A percentile compares a stretch with the other conserved stretches of the same genome.
phyloP scores from a whole-genome alignment of 2,329 filamentous ascomycete genomes.

The Phialophora expanda region DNA sequence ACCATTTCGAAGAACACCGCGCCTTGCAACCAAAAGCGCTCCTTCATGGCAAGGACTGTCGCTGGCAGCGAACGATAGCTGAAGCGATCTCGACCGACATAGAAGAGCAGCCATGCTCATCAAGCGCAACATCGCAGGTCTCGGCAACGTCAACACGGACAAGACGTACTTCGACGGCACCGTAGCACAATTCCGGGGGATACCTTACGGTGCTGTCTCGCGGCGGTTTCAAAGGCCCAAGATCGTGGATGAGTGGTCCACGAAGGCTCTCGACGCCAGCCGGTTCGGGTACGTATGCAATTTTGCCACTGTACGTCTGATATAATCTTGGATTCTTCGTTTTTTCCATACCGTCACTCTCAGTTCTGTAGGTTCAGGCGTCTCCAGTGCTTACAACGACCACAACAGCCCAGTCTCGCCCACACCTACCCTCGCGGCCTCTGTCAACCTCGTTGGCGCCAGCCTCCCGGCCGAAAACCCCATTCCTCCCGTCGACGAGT shows the following conservation, averaged over 20 bases:
- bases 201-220: constrained; percentile 8
- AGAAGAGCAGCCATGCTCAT: not conserved
- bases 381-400: not conserved
- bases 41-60: not conserved
- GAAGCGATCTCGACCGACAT: not conserved
- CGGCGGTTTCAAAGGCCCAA: not conserved
- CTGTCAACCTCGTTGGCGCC: not conserved
- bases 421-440: not conserved
- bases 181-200: not conserved
- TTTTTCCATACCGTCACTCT: not conserved
- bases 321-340: not conserved
- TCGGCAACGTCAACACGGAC: not conserved
- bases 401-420: not conserved
- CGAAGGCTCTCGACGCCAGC: not conserved
- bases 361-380: not conserved
- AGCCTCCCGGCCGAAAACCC: not conserved
- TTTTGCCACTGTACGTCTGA: not conserved
- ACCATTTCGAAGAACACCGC: not conserved
- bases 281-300: not conserved
- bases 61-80: not conserved
- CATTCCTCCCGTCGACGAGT: not conserved
- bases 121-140: not conserved
- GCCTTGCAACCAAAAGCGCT: not conserved
- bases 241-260: constrained; percentile 45
- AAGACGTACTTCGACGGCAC: constrained; percentile 2